phyloP scores from a whole-genome alignment of 345 rosid genomes.

The Lenwebbia sp. region DNA sequence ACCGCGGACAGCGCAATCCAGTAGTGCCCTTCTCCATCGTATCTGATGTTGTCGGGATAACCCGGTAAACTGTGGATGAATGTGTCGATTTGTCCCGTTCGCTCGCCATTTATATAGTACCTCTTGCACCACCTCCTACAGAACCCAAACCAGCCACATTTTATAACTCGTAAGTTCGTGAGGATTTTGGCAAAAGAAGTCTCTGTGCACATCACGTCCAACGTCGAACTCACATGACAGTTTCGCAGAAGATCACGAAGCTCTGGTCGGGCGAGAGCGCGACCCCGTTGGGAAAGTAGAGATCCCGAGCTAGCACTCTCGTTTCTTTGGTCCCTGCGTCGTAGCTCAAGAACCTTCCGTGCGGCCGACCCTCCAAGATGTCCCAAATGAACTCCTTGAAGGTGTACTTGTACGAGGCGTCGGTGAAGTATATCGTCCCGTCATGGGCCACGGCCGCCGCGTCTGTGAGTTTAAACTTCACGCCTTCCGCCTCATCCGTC shows the following conservation, averaged over 20 bases:
- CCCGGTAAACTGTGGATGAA: constrained; percentile 49
- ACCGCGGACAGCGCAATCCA: constrained; percentile 75
- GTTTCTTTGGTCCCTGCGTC: constrained; percentile 39
- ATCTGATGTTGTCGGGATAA: constrained; percentile 65
- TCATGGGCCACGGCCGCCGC: constrained; percentile 51
- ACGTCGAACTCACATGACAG: constrained; percentile 24
- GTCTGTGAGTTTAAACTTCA: constrained; percentile 52
- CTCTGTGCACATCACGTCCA: constrained; percentile 2
- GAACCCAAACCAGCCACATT: neutral
- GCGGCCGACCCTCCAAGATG: constrained; percentile 50
- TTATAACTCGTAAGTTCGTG: constrained; percentile 24
- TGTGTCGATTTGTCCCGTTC: constrained; percentile 33
- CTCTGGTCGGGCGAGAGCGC: constrained; percentile 50
- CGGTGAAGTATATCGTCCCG: constrained; percentile 67
- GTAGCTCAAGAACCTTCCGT: constrained; percentile 61
- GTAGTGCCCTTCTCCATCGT: constrained; percentile 60
- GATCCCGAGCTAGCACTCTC: constrained; percentile 27
- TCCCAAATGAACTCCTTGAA: constrained; percentile 12
- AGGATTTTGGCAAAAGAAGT: constrained; percentile 38
- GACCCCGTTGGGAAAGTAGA: constrained; percentile 75
- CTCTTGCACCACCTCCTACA: constrained; percentile 62
- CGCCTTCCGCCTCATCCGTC: constrained; percentile 54
- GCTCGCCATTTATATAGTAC: constrained; percentile 43
- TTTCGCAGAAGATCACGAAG: constrained; percentile 55
- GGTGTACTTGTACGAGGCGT: constrained; percentile 44